Percentiles rank a stretch among this genome's conserved stretches.
These are phyloP conservation scores for Neocucurbitaria cava DNA, from an alignment of 2,329 filamentous ascomycete species.

Conservation along the genomic window DNA sequence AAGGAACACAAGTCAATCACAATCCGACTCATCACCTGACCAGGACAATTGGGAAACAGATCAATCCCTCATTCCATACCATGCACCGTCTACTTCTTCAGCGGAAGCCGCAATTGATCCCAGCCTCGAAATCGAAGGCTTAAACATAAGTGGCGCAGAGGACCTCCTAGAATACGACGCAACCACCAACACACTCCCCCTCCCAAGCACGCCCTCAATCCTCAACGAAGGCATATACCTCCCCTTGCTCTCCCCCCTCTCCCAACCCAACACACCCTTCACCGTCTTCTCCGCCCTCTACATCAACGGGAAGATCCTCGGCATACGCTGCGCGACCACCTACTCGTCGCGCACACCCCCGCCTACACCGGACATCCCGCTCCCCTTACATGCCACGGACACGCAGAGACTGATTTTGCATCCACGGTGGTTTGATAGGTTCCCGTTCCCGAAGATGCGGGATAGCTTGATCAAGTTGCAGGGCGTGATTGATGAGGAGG, in stretches of 20 bases:
- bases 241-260: constrained; percentile 4
- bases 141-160: background rate
- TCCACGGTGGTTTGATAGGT: constrained; percentile 51
- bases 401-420: constrained; percentile 45
- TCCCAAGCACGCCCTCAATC: background rate
- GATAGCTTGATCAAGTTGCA: constrained; percentile 46
- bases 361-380: constrained; percentile 23
- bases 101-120: background rate
- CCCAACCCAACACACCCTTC: constrained; percentile 18
- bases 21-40: background rate
- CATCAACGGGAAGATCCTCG: constrained; percentile 27
- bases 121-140: background rate
- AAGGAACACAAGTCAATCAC: background rate
- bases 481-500: constrained; percentile 47
- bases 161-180: background rate
- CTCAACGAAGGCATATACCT: background rate
- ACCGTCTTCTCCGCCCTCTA: constrained; percentile 40
- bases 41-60: background rate
- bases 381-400: constrained; percentile 42
- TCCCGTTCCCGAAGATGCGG: constrained; percentile 51
- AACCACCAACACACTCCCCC: background rate
- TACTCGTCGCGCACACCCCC: constrained; percentile 31
- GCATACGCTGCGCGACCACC: constrained; percentile 33
- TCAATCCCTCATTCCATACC: background rate
- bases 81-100: background rate